Evolutionary conservation across 768 basidiomycete species (phyloP).

Genomic region (Amanita rubescens): DNA sequence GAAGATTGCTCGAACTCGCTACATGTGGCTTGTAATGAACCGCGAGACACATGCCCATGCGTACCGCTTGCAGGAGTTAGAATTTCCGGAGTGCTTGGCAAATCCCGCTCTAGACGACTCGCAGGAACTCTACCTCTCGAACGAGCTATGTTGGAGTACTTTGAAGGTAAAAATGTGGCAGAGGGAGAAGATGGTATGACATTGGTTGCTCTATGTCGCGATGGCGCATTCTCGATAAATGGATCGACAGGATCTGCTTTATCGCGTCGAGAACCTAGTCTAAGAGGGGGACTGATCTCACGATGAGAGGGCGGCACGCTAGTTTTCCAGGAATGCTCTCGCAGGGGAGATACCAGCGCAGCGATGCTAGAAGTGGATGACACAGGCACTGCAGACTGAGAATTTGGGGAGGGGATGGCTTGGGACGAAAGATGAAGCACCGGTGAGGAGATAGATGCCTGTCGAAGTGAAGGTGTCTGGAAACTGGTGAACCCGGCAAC

Average conservation of each 20-base stretch:
- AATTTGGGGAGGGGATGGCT: conserved; percentile 46
- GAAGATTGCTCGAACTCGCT: conserved; percentile 35
- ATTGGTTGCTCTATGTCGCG: conserved; percentile 23
- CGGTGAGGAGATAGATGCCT: conserved; percentile 71
- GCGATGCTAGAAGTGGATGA: conserved; percentile 42
- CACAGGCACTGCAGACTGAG: conserved; percentile 37
- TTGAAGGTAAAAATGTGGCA: conserved; percentile 15
- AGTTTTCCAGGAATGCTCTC: conserved; percentile 35
- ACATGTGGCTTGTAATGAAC: conserved; percentile 27
- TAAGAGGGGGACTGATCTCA: conserved; percentile 11
- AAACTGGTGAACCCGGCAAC: conserved; percentile 51
- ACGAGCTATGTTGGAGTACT: conserved; percentile 15
- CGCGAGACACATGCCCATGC: conserved; percentile 25
- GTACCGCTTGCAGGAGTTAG: conserved; percentile 37
- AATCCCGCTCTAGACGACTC: conserved; percentile 23
- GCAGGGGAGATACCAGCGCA: conserved; percentile 38
- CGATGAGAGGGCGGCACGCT: conserved; percentile 25
- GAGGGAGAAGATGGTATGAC: conserved; percentile 16
- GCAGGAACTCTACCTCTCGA: conserved; percentile 32
- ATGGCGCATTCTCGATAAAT: conserved; percentile 1
- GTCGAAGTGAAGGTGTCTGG: conserved; percentile 57
- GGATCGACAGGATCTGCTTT: neutral
- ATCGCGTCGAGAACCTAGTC: conserved; percentile 11
- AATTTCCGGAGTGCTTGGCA: conserved; percentile 39
- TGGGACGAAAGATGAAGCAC: conserved; percentile 58